Base-by-base conservation (phyloP, 1,284 basidiomycete species). In the Vanrija sp. region DNA sequence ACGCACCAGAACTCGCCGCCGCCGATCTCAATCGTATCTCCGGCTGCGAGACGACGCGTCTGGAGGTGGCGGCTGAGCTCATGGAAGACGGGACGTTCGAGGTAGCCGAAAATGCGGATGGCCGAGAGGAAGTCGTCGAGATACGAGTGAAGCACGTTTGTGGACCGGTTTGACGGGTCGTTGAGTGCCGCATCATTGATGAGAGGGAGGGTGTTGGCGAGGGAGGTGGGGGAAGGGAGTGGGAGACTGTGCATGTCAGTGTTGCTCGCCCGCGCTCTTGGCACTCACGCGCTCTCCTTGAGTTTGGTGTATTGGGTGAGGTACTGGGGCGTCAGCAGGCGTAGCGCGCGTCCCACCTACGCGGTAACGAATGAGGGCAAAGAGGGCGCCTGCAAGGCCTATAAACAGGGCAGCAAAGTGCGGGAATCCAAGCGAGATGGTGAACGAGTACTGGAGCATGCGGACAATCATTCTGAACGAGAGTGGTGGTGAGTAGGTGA, bases 1-100 rank as follows among this genome's bases (percentile, higher is more conserved):
- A 97, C 93, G 70, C 91, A 95, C 75, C 95, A 97, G 74, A 97
- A 97, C 57, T 87, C 91, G 66, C 89, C 89, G 75, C 94, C 90
- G 62, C 89, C 72, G 37, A 75, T 84, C 64, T 95, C 89, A 6
- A 97, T 81, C n/a, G 72, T 96, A 86, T 49, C 93, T 6, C 75
- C 93, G 2, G 93, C 94, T 49, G 95, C 88, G 24, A 97, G 79
- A 18, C 92, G 80, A 58, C 90, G 82, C 0, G 94, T 97, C 72
- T 96, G 93, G 18, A 97, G 77, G 75, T 96, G 91, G 47, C 93
- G 81, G 1, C 91, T 91, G 38, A 97, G 82, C 76, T 97, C 93
- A 67, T 96, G 92, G 71, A 97, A 97, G 59, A 92, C 91, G 0
- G 92, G 92, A 75, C 93, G 94, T 76, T 96, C 92, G 25, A 96